These are phyloP conservation scores for Dactylellina parvicollis DNA, from an alignment of 2,329 filamentous ascomycete species.

Conservation along the genomic window DNA sequence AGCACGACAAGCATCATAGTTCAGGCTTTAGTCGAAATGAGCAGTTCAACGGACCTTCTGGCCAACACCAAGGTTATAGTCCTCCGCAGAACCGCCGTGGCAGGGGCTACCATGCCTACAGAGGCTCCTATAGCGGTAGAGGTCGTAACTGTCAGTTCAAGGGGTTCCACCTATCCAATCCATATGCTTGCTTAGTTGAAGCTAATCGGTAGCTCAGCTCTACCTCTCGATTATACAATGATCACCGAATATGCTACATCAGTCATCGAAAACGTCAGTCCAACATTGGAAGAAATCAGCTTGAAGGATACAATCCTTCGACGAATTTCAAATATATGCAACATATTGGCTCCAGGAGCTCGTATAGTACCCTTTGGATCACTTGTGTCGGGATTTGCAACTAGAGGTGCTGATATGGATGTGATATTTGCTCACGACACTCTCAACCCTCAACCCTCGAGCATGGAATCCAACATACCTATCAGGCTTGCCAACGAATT, in stretches of 20 bases:
- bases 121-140: constrained; percentile 29
- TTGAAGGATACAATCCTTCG: constrained; percentile 41
- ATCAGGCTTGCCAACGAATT: constrained; percentile 79
- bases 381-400: constrained; percentile 76
- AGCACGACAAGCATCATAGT: constrained; percentile 31
- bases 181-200: not conserved
- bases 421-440: constrained; percentile 72
- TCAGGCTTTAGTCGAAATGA: constrained; percentile 11
- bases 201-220: constrained; percentile 21
- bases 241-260: constrained; percentile 39
- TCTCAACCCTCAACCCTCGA: constrained; percentile 56
- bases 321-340: constrained; percentile 55
- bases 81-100: constrained; percentile 42
- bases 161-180: not conserved
- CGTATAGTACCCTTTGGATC: constrained; percentile 57
- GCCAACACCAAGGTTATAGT: constrained; percentile 27
- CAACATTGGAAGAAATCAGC: constrained; percentile 21
- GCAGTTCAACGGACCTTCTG: constrained; percentile 8
- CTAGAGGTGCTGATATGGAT: constrained; percentile 90
- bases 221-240: constrained; percentile 31
- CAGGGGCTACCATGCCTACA: constrained; percentile 18
- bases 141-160: constrained; percentile 33
- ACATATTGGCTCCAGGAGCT: constrained; percentile 54
- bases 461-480: constrained; percentile 72
- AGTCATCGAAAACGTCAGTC: constrained; percentile 34